Base-by-base conservation (phyloP, 176 grass and related monocot genomes). In the Guadua angustifolia region DNA sequence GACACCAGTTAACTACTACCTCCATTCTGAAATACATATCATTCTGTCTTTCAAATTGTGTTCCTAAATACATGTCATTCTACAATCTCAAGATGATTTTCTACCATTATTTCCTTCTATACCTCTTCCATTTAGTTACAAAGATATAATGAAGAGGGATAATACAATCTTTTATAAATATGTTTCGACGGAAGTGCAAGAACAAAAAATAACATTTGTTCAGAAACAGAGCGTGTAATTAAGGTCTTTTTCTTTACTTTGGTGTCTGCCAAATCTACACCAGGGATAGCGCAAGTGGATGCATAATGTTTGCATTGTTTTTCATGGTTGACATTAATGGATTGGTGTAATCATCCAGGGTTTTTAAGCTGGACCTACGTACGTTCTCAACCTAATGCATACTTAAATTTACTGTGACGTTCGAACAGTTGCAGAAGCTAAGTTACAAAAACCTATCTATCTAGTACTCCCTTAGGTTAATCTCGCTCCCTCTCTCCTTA, bases 261-360 rank as follows among this genome's bases (percentile, higher is more conserved):
- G 66, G 4, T 74, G 81, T 65, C 81, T 55, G 71, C 46, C 53
- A 78, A 25, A 5, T 38, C 25, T 21, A 56, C 17, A 53, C 51
- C 1, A 53, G 17, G 51, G 29, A 2, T 16, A 10, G 57, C 18
- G 26, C 66, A 62, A 26, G 15, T 74, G 74, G 74, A 71, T 0
- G 7, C 29, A 62, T 39, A 29, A 18, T 55, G 47, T 9, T 66
- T 66, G 9, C 22, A 10, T 22, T 46, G 8, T 47, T 22, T 59
- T 66, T 24, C 46, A 60, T 15, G 55, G 69, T 49, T 78, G 83
- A 85, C 74, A 85, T 1, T 40, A 7, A 71, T 71, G 64, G 52
- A 49, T 46, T 5, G 24, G 64, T 36, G 16, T 22, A 58, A 58
- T 14, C 25, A 38, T 14, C 40, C 18, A 44, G 4, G 4, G n/a